Evolutionary conservation across 2,329 filamentous ascomycete species (phyloP).

Genomic region (Moelleriella libera): DNA sequence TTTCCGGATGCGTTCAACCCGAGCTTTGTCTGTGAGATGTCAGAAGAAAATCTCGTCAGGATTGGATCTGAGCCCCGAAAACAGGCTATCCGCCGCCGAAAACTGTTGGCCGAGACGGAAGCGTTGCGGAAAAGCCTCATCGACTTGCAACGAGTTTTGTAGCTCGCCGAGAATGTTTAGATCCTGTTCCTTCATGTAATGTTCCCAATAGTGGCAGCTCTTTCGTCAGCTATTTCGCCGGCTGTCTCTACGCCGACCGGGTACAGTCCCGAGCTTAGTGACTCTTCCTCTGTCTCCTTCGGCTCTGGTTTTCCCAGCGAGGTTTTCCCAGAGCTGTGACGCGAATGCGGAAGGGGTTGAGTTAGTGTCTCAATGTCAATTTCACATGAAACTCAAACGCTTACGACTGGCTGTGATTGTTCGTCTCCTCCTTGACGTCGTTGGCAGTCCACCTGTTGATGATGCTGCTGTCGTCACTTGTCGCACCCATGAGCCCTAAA

Average conservation of each 20-base stretch:
- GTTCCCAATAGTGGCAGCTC: not conserved
- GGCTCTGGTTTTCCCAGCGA: not conserved
- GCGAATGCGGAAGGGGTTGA: not conserved
- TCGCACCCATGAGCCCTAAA: too few species aligned
- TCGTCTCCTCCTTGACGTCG: too few species aligned
- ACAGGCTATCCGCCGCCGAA: not conserved
- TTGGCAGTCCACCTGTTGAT: too few species aligned
- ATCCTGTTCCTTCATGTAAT: not conserved
- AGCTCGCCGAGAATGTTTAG: not conserved
- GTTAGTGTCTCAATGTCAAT: not conserved
- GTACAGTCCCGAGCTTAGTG: too few species aligned
- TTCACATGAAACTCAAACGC: too few species aligned
- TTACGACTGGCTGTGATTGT: too few species aligned
- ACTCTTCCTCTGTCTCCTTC: not conserved
- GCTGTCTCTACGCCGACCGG: too few species aligned
- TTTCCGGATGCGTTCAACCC: conserved; percentile 5
- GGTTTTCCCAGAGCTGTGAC: not conserved
- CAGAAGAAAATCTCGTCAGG: conserved; percentile 1
- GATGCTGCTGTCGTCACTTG: too few species aligned
- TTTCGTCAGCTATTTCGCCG: not conserved
- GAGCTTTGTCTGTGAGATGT: conserved; percentile 1
- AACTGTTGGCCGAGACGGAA: not conserved
- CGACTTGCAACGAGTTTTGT: not conserved
- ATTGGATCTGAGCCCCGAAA: not conserved
- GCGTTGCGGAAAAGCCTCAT: not conserved